Evolutionary conservation across 192 early-diverging fungal species (phyloP).

Genomic region (Cladochytrium replicatum): DNA sequence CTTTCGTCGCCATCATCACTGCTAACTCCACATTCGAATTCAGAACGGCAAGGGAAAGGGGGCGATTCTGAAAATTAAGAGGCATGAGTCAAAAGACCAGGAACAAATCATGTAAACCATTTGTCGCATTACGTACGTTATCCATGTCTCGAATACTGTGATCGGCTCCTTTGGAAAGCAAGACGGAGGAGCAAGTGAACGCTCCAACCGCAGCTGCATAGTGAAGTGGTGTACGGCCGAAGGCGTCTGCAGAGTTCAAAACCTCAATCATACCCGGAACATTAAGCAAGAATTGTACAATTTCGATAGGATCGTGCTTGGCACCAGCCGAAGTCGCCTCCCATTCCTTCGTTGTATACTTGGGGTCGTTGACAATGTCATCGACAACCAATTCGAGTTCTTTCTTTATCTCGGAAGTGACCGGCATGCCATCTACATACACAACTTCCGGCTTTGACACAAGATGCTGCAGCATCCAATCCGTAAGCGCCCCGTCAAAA

Average conservation of each 20-base stretch:
- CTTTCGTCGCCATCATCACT: conserved; percentile 33
- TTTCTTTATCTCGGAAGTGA: background rate
- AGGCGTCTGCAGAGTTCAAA: conserved; percentile 29
- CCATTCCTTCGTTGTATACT: conserved; percentile 16
- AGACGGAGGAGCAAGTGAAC: conserved; percentile 33
- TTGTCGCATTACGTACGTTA: conserved; percentile 5
- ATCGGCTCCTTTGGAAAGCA: conserved; percentile 18
- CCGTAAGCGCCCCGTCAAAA: background rate
- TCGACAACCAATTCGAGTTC: conserved; percentile 1
- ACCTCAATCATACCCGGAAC: conserved; percentile 10
- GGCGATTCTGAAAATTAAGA: conserved; percentile 28
- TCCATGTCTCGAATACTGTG: conserved; percentile 21
- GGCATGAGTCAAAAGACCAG: too few relatives aligned
- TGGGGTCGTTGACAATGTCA: conserved; percentile 10
- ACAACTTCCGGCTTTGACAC: background rate
- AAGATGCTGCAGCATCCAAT: background rate
- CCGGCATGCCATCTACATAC: conserved; percentile 9
- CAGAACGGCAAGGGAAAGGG: conserved; percentile 32
- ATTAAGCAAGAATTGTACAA: conserved; percentile 28
- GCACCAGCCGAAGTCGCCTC: conserved; percentile 2
- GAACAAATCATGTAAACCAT: background rate
- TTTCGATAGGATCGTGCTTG: conserved; percentile 42
- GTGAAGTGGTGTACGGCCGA: conserved; percentile 44
- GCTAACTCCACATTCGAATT: conserved; percentile 33
- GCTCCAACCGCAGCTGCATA: conserved; percentile 41